Evolutionary conservation across 176 grass and related monocot genomes (phyloP).

Genomic region (Urochloa ruziziensis): DNA sequence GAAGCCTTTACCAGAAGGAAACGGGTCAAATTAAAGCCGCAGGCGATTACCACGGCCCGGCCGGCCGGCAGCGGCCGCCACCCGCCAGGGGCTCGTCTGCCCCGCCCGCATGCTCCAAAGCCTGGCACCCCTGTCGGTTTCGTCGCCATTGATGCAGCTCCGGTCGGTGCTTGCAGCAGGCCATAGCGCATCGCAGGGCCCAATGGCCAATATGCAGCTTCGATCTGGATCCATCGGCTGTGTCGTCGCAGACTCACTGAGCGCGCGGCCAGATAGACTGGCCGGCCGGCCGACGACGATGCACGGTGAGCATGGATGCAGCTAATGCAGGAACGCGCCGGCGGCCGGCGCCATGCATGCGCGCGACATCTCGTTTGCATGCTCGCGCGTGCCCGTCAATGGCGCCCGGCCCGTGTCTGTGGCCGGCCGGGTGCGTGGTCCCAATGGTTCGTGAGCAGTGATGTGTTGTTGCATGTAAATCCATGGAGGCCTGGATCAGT

Average conservation of each 20-base stretch:
- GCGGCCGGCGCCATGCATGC: neutral
- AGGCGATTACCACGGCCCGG: neutral
- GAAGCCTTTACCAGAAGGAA: neutral
- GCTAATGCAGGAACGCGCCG: neutral
- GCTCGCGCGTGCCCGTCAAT: neutral
- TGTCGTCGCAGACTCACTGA: neutral
- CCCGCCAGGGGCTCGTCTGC: too few species aligned
- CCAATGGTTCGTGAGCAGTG: neutral
- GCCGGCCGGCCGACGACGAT: too few species aligned
- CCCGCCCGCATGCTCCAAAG: neutral
- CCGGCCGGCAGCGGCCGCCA: neutral
- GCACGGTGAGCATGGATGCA: neutral
- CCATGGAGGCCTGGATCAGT: neutral
- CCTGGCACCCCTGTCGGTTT: neutral
- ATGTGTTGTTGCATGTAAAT: too few species aligned
- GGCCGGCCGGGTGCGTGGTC: neutral
- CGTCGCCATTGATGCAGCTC: neutral
- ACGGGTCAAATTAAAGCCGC: neutral
- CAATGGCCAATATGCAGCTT: neutral
- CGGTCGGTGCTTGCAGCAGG: neutral
- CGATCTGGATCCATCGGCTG: neutral
- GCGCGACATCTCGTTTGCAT: slow-evolving; percentile 15
- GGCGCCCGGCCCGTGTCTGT: too few species aligned
- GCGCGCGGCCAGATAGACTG: too few species aligned
- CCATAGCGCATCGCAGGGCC: neutral